These are phyloP conservation scores for Hypoxylon cercidicola DNA, from an alignment of 495 filamentous ascomycete species.

Conservation along the genomic window DNA sequence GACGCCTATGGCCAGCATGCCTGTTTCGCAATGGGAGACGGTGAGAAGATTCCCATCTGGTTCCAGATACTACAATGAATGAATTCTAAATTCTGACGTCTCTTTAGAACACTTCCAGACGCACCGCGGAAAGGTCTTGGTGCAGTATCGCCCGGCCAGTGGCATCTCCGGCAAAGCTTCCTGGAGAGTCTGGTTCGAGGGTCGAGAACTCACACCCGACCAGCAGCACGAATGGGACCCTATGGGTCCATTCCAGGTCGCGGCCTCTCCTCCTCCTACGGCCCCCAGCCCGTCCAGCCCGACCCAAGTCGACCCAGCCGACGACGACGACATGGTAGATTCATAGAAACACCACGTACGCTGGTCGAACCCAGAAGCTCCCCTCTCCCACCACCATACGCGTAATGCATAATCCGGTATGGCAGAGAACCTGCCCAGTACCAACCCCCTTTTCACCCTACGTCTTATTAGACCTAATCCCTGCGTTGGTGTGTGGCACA, in stretches of 20 bases:
- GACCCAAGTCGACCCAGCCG: too few species aligned
- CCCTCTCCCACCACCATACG: conserved; percentile 34
- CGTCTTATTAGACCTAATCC: conserved; percentile 37
- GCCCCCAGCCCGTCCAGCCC: too few species aligned
- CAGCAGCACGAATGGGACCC: neutral
- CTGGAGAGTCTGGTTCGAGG: conserved; percentile 1
- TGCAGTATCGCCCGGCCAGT: neutral
- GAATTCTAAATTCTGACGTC: neutral
- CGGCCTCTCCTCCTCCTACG: too few species aligned
- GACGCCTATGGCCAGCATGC: neutral
- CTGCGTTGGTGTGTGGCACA: conserved; percentile 27
- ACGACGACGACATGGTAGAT: too few species aligned
- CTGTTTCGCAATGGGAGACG: neutral
- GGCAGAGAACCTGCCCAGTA: conserved; percentile 23
- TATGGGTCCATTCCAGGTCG: neutral
- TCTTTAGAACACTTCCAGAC: neutral
- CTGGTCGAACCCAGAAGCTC: too few species aligned
- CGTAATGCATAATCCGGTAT: conserved; percentile 30
- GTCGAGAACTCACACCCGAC: neutral
- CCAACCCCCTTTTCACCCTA: conserved; percentile 23
- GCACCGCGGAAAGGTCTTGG: neutral
- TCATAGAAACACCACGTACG: too few species aligned
- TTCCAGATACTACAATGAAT: neutral
- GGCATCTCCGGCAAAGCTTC: neutral
- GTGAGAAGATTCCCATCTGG: neutral